Conservation (phyloP, 352 stramenopile genomes). For the Phytopythium montanum region DNA sequence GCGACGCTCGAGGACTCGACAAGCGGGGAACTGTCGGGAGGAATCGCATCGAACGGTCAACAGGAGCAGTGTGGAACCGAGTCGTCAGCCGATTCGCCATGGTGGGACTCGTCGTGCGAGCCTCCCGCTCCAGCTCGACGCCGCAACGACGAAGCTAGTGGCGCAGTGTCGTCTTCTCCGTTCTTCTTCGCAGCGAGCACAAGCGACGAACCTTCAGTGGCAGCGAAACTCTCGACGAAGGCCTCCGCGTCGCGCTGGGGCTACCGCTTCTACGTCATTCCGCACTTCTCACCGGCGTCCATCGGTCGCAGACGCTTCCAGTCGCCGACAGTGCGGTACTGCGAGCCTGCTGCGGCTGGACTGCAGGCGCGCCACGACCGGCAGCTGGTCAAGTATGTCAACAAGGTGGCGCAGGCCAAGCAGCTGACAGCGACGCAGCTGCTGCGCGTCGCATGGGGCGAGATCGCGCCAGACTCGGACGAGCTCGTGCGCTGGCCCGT, state of each 20-base stretch:
- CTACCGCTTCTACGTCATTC: conserved; percentile 72
- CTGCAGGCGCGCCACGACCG: conserved; percentile 38
- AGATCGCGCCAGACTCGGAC: conserved; percentile 52
- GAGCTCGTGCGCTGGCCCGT: conserved; percentile 70
- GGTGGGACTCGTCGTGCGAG: conserved; percentile 19
- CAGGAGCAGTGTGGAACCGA: neutral
- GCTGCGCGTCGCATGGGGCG: conserved; percentile 49
- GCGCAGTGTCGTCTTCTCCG: conserved; percentile 15
- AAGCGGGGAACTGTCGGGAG: conserved; percentile 14
- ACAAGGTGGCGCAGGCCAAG: conserved; percentile 49
- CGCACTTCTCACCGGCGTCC: conserved; percentile 50
- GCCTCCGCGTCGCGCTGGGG: conserved; percentile 37
- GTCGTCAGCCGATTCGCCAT: conserved; percentile 1
- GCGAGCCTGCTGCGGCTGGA: conserved; percentile 8
- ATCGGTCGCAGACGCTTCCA: conserved; percentile 52
- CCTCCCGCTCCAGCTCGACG: conserved; percentile 23
- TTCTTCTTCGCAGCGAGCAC: conserved; percentile 14
- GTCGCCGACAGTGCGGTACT: conserved; percentile 23
- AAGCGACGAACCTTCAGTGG: neutral
- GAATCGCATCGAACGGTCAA: neutral
- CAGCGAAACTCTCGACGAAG: neutral
- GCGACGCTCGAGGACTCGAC: conserved; percentile 34
- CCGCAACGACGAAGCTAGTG: conserved; percentile 19
- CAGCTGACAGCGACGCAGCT: conserved; percentile 45
- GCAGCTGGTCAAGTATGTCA: conserved; percentile 74